These are phyloP conservation scores for Hypholoma sublateritium DNA, from an alignment of 768 basidiomycete species.

Conservation along the genomic window DNA sequence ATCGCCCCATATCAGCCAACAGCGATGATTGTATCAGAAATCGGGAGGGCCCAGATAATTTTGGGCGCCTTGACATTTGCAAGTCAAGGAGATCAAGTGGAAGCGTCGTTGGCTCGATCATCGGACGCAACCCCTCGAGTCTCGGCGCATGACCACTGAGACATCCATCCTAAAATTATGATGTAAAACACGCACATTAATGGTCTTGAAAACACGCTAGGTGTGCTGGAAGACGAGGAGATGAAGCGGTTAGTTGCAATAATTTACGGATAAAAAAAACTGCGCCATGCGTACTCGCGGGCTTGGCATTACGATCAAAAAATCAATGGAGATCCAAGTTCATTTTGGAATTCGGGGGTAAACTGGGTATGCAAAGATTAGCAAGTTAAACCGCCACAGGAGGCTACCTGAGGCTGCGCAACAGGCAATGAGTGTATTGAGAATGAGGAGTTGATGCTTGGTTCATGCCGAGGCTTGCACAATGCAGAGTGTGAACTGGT, in stretches of 20 bases:
- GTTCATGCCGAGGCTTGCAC: too few relatives aligned
- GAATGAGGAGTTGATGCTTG: too few relatives aligned
- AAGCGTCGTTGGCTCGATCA: too few relatives aligned
- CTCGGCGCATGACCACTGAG: too few relatives aligned
- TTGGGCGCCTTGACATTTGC: neutral
- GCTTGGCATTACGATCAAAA: neutral
- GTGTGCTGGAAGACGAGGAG: neutral
- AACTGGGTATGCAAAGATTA: neutral
- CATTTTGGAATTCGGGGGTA: neutral
- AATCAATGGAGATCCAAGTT: neutral
- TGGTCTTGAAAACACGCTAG: neutral
- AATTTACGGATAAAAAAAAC: neutral
- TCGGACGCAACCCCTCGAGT: too few relatives aligned
- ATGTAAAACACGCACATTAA: too few relatives aligned
- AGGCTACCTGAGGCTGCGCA: too few relatives aligned
- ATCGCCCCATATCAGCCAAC: slow-evolving; percentile 1
- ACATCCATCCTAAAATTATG: too few relatives aligned
- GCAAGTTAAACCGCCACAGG: neutral
- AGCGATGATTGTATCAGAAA: neutral
- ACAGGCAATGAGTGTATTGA: too few relatives aligned
- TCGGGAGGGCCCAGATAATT: neutral
- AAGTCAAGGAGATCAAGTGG: neutral
- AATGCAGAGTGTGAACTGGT: too few relatives aligned
- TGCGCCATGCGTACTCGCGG: neutral
- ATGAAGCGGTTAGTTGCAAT: neutral